Base-by-base conservation (phyloP, 2,329 filamentous ascomycete genomes). In the Fusarium tanahbumbuense region DNA sequence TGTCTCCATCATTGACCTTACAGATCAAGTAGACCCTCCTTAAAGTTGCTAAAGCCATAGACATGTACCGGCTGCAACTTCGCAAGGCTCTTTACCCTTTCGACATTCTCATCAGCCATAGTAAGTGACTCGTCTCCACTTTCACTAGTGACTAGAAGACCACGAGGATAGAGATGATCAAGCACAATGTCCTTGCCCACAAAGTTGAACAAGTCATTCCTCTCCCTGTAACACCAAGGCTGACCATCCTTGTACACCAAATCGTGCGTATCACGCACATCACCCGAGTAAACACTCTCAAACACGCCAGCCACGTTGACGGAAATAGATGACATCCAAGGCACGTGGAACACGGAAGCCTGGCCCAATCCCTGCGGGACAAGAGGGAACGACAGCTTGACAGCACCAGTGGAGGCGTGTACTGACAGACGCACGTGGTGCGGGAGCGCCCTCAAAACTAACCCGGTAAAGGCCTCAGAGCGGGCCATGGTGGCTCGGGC, bases 251-350 rank as follows among this genome's bases (percentile, higher is more conserved):
- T 56, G 42, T 56, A 48, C 23, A 56, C 42, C 42, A 56, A 11
- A 48, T 56, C 53, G 30, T 56, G 53, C 9, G 53, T 56, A 15
- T 56, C 53, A 23, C 53, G 53, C 23, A 56, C 53, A 40, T 56
- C 53, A 6, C 53, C 53, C 23, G 53, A 56, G 42, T 7, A 56
- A 56, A 56, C 53, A 48, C 53, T 56, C 42, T 56, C 53, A 56
- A 48, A 56, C 23, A 40, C 18, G 20, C 53, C 53, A 56, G 28
- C 42, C 53, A 40, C 30, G 42, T 48, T 56, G n/a, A 56, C 53
- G n/a, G 53, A 56, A 28, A 56, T 56, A n/a, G 53, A 48, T 56
- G 53, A 56, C 53, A 56, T 56, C 53, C 53, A 56, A 10, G 53
- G 53, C 12, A 56, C 53, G n/a, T 42, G 53, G 53, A 56, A 56